Conservation (phyloP, 2,329 filamentous ascomycete species). For the Colletotrichum sp. region DNA sequence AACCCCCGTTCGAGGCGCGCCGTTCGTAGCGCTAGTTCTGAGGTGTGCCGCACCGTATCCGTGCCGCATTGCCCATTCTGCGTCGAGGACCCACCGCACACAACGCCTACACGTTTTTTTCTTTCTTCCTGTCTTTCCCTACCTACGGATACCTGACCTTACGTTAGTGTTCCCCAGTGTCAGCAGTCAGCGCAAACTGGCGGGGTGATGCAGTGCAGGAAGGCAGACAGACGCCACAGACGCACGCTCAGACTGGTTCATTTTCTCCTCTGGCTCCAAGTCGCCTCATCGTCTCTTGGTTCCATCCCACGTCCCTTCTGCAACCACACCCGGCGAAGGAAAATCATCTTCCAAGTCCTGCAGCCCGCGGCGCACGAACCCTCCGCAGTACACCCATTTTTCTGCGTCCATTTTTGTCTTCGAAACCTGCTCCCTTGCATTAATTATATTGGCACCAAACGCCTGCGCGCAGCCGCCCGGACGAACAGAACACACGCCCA, state of each 20-base stretch:
- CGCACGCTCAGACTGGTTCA: constrained; percentile 4
- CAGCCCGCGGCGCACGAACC: neutral
- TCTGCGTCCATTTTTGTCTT: neutral
- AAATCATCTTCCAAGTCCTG: neutral
- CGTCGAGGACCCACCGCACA: neutral
- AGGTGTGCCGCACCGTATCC: neutral
- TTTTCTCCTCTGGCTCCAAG: neutral
- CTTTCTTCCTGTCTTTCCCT: neutral
- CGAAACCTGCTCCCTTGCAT: neutral
- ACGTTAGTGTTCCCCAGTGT: neutral
- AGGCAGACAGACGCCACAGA: neutral
- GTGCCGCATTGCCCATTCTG: neutral
- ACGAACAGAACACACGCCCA: neutral
- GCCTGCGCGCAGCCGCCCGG: neutral
- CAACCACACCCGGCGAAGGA: constrained; percentile 2
- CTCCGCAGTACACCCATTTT: neutral
- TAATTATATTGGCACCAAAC: neutral
- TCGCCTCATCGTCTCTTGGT: neutral
- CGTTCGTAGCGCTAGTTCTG: neutral
- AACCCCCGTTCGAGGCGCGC: neutral
- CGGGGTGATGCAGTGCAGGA: neutral
- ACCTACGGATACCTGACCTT: neutral
- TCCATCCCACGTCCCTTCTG: neutral
- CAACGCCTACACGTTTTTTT: neutral
- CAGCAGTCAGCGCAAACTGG: neutral